Evolutionary conservation across 2,329 filamentous ascomycete species (phyloP).

Genomic region (Salinomyces thailandicus): DNA sequence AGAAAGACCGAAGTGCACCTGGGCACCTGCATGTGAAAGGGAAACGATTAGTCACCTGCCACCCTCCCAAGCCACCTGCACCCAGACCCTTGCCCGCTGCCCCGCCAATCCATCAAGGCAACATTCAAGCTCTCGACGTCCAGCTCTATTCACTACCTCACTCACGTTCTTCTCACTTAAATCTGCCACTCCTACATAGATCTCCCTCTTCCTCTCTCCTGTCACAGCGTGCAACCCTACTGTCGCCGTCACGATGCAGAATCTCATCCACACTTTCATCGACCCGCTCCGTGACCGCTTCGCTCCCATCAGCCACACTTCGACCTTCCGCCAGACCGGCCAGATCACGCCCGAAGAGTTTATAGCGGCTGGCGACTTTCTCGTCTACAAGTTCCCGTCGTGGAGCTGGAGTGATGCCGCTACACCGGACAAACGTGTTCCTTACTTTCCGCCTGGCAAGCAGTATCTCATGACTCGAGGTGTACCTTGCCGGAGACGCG

Average conservation of each 20-base stretch:
- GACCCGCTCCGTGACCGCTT: slow-evolving; percentile 87
- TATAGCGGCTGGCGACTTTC: slow-evolving; percentile 86
- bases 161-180: no score
- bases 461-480: slow-evolving; percentile 93
- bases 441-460: slow-evolving; percentile 76
- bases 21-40: no score
- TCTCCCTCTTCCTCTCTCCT: no score
- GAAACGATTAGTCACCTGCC: no score
- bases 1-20: no score
- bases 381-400: slow-evolving; percentile 97
- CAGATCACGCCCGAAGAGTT: slow-evolving; percentile 98
- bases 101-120: no score
- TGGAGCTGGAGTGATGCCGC: slow-evolving; percentile 95
- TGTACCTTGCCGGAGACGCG: slow-evolving; percentile 81
- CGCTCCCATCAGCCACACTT: slow-evolving; percentile 78
- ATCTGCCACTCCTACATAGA: no score
- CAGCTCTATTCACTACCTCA: no score
- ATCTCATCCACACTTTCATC: slow-evolving; percentile 75
- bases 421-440: slow-evolving; percentile 63
- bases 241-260: slow-evolving; percentile 74
- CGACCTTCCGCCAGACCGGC: slow-evolving; percentile 85
- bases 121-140: no score
- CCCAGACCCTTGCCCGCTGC: no score
- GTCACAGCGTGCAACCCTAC: no score
- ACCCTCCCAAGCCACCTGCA: no score